Percentiles rank a stretch among this genome's conserved stretches.
These are phyloP conservation scores for Falciphora oryzae DNA, from an alignment of 2,329 filamentous ascomycete genomes.

Conservation along the genomic window DNA sequence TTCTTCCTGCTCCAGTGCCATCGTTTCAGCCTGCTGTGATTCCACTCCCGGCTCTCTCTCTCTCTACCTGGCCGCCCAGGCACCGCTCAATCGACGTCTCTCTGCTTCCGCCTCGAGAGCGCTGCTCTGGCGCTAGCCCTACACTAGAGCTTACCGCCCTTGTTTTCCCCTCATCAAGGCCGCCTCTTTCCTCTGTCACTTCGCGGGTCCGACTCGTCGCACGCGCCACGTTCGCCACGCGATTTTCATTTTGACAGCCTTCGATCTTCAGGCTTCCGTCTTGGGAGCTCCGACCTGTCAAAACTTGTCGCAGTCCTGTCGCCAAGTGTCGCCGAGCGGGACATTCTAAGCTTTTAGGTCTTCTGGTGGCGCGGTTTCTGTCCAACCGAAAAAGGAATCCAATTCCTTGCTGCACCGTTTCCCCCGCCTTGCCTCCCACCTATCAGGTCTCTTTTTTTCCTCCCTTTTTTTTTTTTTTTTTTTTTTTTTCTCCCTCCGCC, in stretches of 20 bases:
- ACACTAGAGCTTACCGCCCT: background rate
- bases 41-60: background rate
- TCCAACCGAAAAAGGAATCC: conserved; percentile 2
- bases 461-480: conserved; percentile 12
- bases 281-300: background rate
- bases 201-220: background rate
- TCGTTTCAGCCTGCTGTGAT: background rate
- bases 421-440: conserved; percentile 5
- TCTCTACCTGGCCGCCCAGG: background rate
- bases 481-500: conserved; percentile 13
- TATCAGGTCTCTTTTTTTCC: conserved; percentile 11
- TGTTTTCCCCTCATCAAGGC: background rate
- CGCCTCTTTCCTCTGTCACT: background rate
- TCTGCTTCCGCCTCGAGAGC: background rate
- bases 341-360: background rate
- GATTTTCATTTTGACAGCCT: background rate
- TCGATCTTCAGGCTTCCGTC: background rate
- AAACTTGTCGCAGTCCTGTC: background rate
- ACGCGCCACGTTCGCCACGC: background rate
- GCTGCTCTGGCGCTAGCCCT: background rate
- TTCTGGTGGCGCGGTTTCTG: background rate
- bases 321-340: background rate
- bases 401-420: conserved; percentile 7
- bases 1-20: background rate
- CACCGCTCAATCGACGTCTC: background rate